phyloP scores from a whole-genome alignment of 73 alveolate species.

The Paramecium biaurelia region DNA sequence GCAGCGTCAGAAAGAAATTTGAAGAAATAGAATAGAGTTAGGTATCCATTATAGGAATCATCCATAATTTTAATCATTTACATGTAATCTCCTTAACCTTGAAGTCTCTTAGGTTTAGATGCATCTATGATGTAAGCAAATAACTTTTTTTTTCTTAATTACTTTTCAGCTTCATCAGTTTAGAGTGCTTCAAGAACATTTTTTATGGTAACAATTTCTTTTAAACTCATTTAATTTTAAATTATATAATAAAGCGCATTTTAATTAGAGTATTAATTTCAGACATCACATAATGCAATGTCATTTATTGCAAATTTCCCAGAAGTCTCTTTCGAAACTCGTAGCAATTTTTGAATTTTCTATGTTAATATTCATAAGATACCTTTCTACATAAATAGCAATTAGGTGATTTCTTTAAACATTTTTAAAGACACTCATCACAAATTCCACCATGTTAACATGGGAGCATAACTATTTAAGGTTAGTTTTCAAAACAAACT shows the following conservation, averaged over 20 bases:
- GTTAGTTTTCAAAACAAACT: constrained; percentile 17
- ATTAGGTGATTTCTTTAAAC: neutral
- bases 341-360: neutral
- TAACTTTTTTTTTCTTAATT: neutral
- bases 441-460: constrained; percentile 52
- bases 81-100: constrained; percentile 23
- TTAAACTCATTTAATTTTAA: constrained; percentile 7
- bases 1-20: neutral
- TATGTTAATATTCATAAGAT: neutral
- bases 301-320: constrained; percentile 21
- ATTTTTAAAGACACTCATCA: neutral
- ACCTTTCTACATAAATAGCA: constrained; percentile 25
- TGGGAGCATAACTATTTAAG: constrained; percentile 14
- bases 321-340: neutral
- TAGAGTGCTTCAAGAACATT: neutral
- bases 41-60: constrained; percentile 41
- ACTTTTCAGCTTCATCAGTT: neutral
- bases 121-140: constrained; percentile 15
- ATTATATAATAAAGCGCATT: neutral
- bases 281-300: neutral
- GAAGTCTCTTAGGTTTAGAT: constrained; percentile 3
- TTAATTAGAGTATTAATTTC: neutral
- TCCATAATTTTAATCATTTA: constrained; percentile 19
- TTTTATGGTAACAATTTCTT: neutral
- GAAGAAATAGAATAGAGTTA: neutral